These are phyloP conservation scores for Stemphylium lycopersici DNA, from an alignment of 2,329 filamentous ascomycete species.

Conservation along the genomic window DNA sequence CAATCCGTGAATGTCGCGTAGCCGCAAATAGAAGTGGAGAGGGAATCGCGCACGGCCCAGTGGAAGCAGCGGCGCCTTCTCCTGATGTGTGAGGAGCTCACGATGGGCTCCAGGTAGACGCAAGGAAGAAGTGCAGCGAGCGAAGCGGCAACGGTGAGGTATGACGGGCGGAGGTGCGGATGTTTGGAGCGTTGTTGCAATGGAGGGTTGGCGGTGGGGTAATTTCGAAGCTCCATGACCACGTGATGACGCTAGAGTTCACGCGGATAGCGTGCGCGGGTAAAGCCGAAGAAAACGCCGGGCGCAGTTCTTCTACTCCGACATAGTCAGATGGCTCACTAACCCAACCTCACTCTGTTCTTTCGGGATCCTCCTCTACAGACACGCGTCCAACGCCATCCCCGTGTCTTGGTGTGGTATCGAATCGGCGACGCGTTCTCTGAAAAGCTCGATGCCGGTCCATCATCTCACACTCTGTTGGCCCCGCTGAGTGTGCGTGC, in stretches of 20 bases:
- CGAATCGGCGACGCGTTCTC: background rate
- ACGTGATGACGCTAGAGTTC: slow-evolving; percentile 38
- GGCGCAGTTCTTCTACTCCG: slow-evolving; percentile 11
- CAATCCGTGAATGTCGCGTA: slow-evolving; percentile 51
- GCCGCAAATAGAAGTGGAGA: slow-evolving; percentile 48
- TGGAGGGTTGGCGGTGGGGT: slow-evolving; percentile 42
- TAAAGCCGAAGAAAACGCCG: slow-evolving; percentile 29
- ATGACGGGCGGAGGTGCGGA: slow-evolving; percentile 16
- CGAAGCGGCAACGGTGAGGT: slow-evolving; percentile 15
- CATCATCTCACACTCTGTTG: background rate
- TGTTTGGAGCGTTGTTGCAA: slow-evolving; percentile 34
- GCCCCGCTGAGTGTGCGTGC: background rate
- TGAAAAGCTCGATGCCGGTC: background rate
- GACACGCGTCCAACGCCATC: background rate
- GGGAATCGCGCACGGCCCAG: slow-evolving; percentile 43
- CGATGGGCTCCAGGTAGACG: slow-evolving; percentile 3
- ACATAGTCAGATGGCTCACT: slow-evolving; percentile 4
- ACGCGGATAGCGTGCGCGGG: slow-evolving; percentile 7
- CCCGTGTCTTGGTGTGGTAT: background rate
- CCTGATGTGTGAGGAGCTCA: slow-evolving; percentile 16
- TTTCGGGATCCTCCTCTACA: slow-evolving; percentile 2
- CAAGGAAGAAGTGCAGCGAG: slow-evolving; percentile 3
- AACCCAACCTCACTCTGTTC: slow-evolving; percentile 9
- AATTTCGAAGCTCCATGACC: slow-evolving; percentile 32
- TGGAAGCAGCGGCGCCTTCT: slow-evolving; percentile 31